phyloP scores from a whole-genome alignment of 2,329 filamentous ascomycete genomes.

The Dactylonectria estremocensis region DNA sequence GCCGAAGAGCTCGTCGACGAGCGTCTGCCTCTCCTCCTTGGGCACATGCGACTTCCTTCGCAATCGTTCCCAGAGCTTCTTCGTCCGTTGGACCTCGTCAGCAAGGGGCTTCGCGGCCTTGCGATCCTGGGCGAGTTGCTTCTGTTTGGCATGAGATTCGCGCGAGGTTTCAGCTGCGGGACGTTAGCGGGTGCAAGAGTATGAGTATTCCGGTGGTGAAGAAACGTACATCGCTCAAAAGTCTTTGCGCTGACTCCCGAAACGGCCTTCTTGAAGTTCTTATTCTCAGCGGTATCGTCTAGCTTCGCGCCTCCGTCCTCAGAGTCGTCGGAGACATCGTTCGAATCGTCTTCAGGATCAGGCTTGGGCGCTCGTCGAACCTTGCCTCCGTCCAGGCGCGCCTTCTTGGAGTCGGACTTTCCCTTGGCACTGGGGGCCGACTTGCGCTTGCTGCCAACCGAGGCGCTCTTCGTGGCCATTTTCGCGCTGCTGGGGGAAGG shows the following conservation, averaged over 20 bases:
- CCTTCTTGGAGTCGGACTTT: constrained; percentile 65
- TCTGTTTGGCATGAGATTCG: constrained; percentile 95
- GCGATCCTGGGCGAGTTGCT: constrained; percentile 87
- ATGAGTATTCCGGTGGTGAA: background rate
- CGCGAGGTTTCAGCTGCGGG: constrained; percentile 75
- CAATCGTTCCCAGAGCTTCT: constrained; percentile 97
- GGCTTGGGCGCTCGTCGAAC: constrained; percentile 56
- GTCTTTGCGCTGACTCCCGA: constrained; percentile 54
- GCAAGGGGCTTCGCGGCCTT: constrained; percentile 95
- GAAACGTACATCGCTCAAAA: constrained; percentile 60
- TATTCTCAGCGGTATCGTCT: constrained; percentile 57
- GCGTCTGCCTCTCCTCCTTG: constrained; percentile 86
- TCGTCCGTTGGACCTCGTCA: constrained; percentile 88
- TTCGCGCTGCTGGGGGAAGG: constrained; percentile 32
- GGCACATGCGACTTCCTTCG: constrained; percentile 95
- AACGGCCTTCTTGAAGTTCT: constrained; percentile 51
- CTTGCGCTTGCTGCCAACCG: constrained; percentile 72
- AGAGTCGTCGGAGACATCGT: constrained; percentile 65
- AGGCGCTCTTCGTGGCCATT: constrained; percentile 66
- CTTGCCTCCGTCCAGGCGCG: constrained; percentile 58
- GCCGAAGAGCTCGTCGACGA: constrained; percentile 90
- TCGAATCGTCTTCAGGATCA: constrained; percentile 59
- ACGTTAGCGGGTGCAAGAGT: constrained; percentile 29
- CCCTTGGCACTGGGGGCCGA: constrained; percentile 61
- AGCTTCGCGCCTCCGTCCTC: constrained; percentile 69